These are phyloP conservation scores for Metschnikowia bowlesiae DNA, from an alignment of 805 yeast genomes.

Conservation along the genomic window DNA sequence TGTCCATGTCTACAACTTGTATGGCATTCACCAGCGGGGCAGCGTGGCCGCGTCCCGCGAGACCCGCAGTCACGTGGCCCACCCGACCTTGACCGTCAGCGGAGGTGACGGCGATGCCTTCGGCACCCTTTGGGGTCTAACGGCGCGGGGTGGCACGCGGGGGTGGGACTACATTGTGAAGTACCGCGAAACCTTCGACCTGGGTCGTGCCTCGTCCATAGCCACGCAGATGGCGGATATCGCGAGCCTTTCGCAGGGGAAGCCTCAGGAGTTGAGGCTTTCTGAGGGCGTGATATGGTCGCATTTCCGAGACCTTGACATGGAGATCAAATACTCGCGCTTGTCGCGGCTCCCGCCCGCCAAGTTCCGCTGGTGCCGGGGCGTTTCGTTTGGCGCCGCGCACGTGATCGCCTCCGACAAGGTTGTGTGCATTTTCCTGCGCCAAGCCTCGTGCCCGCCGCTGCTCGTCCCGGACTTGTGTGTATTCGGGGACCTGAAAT, in stretches of 20 bases:
- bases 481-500: conserved; percentile 5
- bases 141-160: neutral
- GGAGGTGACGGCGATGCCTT: neutral
- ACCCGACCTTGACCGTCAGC: neutral
- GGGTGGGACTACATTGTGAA: neutral
- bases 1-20: conserved; percentile 23
- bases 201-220: conserved; percentile 1
- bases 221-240: neutral
- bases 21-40: conserved; percentile 20
- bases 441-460: neutral
- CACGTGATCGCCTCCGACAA: conserved; percentile 10
- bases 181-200: neutral
- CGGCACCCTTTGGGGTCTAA: neutral
- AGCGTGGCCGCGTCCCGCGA: neutral
- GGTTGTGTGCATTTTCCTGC: conserved; percentile 5
- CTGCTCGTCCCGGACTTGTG: neutral
- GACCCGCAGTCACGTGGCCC: neutral
- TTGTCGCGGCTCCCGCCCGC: conserved; percentile 3
- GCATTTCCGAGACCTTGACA: conserved; percentile 3
- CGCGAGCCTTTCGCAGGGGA: neutral
- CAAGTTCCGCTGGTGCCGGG: conserved; percentile 6
- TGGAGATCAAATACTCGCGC: conserved; percentile 2
- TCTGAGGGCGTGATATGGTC: conserved; percentile 1
- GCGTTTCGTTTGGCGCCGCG: conserved; percentile 3
- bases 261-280: neutral